Conservation (phyloP, 495 filamentous ascomycete species). For the Penicillium pancosmium region DNA sequence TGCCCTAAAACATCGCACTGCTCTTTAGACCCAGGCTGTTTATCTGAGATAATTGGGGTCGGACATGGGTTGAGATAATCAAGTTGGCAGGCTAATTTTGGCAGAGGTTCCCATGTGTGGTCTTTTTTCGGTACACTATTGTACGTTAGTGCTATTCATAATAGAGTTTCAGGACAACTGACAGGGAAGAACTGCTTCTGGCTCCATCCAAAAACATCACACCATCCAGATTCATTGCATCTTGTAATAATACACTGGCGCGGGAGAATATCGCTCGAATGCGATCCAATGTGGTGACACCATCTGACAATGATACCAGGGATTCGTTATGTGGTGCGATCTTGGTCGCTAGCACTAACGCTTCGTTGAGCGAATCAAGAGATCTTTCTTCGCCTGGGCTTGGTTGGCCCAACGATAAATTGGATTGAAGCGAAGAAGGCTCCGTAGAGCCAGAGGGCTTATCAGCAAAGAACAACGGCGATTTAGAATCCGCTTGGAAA, state of each 20-base stretch:
- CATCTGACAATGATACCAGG: constrained; percentile 11
- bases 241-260: constrained; percentile 39
- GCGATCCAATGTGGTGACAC: constrained; percentile 12
- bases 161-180: constrained; percentile 6
- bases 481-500: constrained; percentile 9
- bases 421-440: constrained; percentile 20
- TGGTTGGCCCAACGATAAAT: constrained; percentile 11
- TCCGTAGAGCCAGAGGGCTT: constrained; percentile 9
- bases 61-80: constrained; percentile 24
- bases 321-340: constrained; percentile 5
- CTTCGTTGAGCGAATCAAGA: constrained; percentile 9
- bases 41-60: constrained; percentile 15
- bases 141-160: constrained; percentile 5
- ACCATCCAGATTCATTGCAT: constrained; percentile 47
- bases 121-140: constrained; percentile 6
- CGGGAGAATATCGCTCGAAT: constrained; percentile 36
- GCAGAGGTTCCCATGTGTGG: constrained; percentile 30
- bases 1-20: constrained; percentile 20
- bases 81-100: constrained; percentile 18
- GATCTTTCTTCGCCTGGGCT: constrained; percentile 20
- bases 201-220: constrained; percentile 44
- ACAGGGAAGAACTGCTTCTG: constrained; percentile 30
- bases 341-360: constrained; percentile 2
- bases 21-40: not conserved
- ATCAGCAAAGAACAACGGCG: constrained; percentile 7